phyloP scores from a whole-genome alignment of 2,329 filamentous ascomycete genomes.

The Trichoderma hamatum region DNA sequence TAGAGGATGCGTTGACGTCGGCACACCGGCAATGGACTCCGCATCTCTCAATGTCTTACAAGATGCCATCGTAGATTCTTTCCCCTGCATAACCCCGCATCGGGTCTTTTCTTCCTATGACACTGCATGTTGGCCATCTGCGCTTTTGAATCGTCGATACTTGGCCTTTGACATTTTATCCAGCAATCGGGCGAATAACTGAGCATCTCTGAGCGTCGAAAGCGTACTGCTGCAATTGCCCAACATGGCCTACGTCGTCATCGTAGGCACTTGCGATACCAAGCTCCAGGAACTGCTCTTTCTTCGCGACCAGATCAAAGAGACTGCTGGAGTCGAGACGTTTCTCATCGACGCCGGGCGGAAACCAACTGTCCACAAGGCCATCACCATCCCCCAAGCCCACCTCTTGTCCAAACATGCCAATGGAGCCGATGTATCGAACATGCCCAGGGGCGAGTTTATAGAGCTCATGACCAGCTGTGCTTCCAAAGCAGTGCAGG shows the following conservation, averaged over 20 bases:
- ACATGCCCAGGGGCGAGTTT: constrained; percentile 56
- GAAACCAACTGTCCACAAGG: constrained; percentile 43
- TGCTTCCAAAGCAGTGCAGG: constrained; percentile 47
- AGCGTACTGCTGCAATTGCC: neutral
- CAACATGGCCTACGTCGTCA: constrained; percentile 47
- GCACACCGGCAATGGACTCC: neutral
- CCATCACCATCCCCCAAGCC: constrained; percentile 52
- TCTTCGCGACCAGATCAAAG: constrained; percentile 51
- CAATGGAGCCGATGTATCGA: constrained; percentile 38
- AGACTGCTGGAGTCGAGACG: constrained; percentile 29
- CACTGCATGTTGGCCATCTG: neutral
- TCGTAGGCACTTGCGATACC: constrained; percentile 67
- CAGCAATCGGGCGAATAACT: neutral
- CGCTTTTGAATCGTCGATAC: neutral
- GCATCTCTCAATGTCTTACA: neutral
- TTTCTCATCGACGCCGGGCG: constrained; percentile 52
- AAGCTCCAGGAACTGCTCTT: constrained; percentile 63
- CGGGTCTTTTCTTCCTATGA: neutral
- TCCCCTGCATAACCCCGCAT: constrained; percentile 11
- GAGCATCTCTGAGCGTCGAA: neutral
- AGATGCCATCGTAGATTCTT: neutral
- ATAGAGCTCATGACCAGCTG: constrained; percentile 58
- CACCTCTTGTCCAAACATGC: constrained; percentile 45
- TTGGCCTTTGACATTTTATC: neutral
- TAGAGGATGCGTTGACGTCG: neutral